Evolutionary conservation across 106 monocot species (phyloP), one percentile per base, ranked within the genome.

Genomic region (Alisma plantagoaquatica): DNA sequence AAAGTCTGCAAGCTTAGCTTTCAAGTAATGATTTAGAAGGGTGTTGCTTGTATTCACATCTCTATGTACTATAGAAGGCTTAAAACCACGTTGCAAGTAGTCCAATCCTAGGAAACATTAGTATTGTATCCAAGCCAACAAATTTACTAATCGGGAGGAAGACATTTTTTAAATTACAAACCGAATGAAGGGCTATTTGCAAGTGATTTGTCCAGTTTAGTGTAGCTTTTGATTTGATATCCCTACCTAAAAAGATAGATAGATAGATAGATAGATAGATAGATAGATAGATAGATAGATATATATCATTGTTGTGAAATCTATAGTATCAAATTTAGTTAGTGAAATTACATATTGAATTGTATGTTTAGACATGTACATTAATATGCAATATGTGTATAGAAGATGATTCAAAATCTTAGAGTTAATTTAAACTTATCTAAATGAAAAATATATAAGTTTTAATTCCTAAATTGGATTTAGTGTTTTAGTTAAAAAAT

Each of bases 41-140:
- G 58, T 67, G 26, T 67, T 67, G 43, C 23, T 48, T 3, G 57
- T 0, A 19, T 67, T 67, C 12, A 67, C 33, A 20, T 67, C 67
- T 31, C 67, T 57, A 30, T 67, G 67, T 5, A 59, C 26, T n/a
- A 67, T 59, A 10, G 50, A 23, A 22, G 67, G 68, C 10, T 43
- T 51, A 31, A 58, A 68, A 11, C 33, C 25, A 15, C 19, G 21
- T 10, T 68, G 68, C 21, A 68, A 29, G 19, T 60, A 68, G 15
- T 53, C 51, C 26, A 68, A 29, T 7, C 68, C 68, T 56, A 47
- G n/a, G 23, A 25, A 8, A 2, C 10, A 32, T 8, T n/a, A 26
- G 18, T 21, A 33, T 26, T 29, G 19, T 2, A 22, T 27, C 16
- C 16, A 25, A 22, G 22, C 9, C 41, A 42, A 14, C 30, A 29